Percentiles rank a stretch among this genome's conserved stretches.
These are phyloP conservation scores for Endotrypanum monterogeii DNA, from an alignment of 208 protist genomes.

Conservation along the genomic window DNA sequence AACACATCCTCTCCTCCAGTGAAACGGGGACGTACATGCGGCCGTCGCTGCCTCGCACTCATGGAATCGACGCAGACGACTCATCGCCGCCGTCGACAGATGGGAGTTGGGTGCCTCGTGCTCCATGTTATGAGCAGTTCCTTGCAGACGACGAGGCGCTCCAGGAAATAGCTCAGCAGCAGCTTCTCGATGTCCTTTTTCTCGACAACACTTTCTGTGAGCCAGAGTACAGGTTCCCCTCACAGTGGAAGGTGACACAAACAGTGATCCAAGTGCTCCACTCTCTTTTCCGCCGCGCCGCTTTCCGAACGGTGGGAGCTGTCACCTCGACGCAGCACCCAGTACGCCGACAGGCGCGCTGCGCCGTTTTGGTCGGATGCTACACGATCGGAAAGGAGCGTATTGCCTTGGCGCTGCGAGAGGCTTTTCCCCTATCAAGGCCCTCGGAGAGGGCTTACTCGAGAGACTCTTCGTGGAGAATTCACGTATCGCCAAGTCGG, in stretches of 20 bases:
- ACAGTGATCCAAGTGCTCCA: constrained; percentile 53
- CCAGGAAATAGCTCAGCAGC: constrained; percentile 26
- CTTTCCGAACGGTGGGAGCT: not conserved
- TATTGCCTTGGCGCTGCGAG: constrained; percentile 77
- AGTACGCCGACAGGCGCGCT: constrained; percentile 24
- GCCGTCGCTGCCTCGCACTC: not conserved
- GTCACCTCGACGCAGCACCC: not conserved
- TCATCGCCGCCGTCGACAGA: not conserved
- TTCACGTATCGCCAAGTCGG: constrained; percentile 35
- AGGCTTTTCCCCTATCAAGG: constrained; percentile 34
- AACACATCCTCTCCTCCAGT: not conserved
- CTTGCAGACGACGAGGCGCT: constrained; percentile 62
- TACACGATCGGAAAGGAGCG: constrained; percentile 94
- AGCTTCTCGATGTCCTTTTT: constrained; percentile 76
- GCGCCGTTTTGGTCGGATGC: constrained; percentile 84
- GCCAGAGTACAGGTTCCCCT: constrained; percentile 77
- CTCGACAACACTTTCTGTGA: constrained; percentile 95
- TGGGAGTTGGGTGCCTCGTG: not conserved
- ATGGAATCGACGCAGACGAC: not conserved
- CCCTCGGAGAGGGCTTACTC: not conserved
- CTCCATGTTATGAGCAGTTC: constrained; percentile 53
- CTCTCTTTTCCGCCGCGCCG: constrained; percentile 37
- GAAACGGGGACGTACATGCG: constrained; percentile 1
- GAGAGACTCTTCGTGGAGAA: constrained; percentile 9
- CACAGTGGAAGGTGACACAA: constrained; percentile 55